Conservation (phyloP, 2,329 filamentous ascomycete genomes). For the Neofusicoccum ribis region DNA sequence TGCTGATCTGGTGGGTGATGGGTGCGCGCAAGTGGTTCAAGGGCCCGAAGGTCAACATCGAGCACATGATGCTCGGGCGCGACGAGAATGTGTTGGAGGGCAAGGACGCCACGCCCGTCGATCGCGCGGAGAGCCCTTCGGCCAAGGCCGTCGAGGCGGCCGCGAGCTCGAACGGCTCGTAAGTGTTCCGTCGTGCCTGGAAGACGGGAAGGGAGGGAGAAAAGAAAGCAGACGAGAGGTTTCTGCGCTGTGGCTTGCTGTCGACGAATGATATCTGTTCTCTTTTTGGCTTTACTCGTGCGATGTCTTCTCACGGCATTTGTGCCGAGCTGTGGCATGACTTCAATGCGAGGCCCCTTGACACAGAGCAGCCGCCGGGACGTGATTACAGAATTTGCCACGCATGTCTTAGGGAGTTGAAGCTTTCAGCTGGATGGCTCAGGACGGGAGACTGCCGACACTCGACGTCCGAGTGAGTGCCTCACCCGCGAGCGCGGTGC, state of each 20-base stretch:
- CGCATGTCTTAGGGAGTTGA: background rate
- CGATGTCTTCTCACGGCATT: background rate
- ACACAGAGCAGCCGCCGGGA: slow-evolving; percentile 8
- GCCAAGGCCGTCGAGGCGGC: slow-evolving; percentile 16
- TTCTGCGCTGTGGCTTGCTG: background rate
- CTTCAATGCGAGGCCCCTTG: background rate
- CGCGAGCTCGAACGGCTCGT: background rate
- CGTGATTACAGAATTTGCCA: background rate
- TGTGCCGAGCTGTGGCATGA: slow-evolving; percentile 1
- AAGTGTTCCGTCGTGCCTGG: background rate
- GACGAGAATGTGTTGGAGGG: slow-evolving; percentile 43
- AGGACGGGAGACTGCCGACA: background rate
- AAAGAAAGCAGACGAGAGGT: background rate
- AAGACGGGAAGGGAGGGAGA: background rate
- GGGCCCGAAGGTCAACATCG: slow-evolving; percentile 68
- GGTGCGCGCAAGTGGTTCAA: slow-evolving; percentile 69
- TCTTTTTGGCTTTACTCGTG: background rate
- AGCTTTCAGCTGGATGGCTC: background rate
- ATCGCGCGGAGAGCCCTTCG: background rate
- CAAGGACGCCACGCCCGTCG: slow-evolving; percentile 20
- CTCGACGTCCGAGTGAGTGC: background rate
- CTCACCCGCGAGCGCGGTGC: background rate
- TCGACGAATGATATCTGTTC: slow-evolving; percentile 3
- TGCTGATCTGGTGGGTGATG: slow-evolving; percentile 63
- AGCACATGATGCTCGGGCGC: slow-evolving; percentile 52